These are phyloP conservation scores for Sutorius eximius DNA, from an alignment of 1,284 basidiomycete species.

Conservation along the genomic window DNA sequence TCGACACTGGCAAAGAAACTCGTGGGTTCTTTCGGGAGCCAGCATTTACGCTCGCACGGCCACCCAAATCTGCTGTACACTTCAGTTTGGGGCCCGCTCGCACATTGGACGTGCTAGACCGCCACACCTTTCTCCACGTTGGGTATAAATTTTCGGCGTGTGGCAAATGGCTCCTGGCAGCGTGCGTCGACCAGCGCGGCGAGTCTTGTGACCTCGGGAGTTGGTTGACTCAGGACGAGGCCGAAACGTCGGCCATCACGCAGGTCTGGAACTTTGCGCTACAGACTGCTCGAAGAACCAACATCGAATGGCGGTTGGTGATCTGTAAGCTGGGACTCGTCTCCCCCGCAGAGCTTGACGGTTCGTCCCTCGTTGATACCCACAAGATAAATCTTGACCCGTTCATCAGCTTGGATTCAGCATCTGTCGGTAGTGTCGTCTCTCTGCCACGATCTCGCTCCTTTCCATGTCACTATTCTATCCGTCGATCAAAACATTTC, in stretches of 20 bases:
- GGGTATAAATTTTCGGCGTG: conserved; percentile 66
- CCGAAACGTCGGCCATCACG: conserved; percentile 44
- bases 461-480: conserved; percentile 55
- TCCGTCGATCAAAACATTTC: conserved; percentile 55
- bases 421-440: conserved; percentile 44
- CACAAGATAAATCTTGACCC: conserved; percentile 3
- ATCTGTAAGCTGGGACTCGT: conserved; percentile 67
- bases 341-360: conserved; percentile 58
- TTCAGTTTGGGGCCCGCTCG: conserved; percentile 46
- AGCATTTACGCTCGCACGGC: conserved; percentile 60
- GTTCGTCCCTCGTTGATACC: conserved; percentile 42
- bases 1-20: conserved; percentile 41
- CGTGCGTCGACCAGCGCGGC: conserved; percentile 75
- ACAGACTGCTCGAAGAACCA: conserved; percentile 58
- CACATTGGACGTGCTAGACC: conserved; percentile 66
- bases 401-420: conserved; percentile 61
- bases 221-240: conserved; percentile 56
- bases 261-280: conserved; percentile 69
- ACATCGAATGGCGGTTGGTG: conserved; percentile 78
- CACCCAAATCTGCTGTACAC: conserved; percentile 43
- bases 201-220: conserved; percentile 67
- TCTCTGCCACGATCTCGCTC: conserved; percentile 38
- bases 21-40: conserved; percentile 61
- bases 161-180: conserved; percentile 72
- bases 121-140: conserved; percentile 71